Evolutionary conservation across 441 rosid genomes (phyloP).

Genomic region (Isatis lusitanica): DNA sequence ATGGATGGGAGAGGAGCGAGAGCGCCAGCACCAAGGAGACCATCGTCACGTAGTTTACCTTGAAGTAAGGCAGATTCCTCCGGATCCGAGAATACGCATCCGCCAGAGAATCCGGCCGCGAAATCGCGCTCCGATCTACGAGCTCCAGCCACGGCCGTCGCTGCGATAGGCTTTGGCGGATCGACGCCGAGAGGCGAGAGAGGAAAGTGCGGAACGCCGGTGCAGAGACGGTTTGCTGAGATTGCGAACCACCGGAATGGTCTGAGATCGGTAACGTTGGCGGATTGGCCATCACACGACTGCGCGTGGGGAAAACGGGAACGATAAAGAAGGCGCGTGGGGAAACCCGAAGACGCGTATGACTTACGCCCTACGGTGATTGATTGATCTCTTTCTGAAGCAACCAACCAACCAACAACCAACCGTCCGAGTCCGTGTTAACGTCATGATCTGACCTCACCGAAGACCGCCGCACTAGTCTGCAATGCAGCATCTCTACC

Average conservation of each 20-base stretch:
- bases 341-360: not conserved
- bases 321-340: constrained; percentile 26
- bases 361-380: not conserved
- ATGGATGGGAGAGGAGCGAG: constrained; percentile 62
- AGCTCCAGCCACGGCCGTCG: constrained; percentile 73
- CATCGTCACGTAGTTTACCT: constrained; percentile 62
- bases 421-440: not conserved
- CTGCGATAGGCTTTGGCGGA: constrained; percentile 61
- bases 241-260: constrained; percentile 36
- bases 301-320: constrained; percentile 24
- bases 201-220: constrained; percentile 59
- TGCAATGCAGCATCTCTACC: not conserved
- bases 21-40: constrained; percentile 58
- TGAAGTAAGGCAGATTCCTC: constrained; percentile 59
- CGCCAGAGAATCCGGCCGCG: constrained; percentile 59
- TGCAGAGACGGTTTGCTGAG: constrained; percentile 53
- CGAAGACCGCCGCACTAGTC: not conserved
- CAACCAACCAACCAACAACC: not conserved
- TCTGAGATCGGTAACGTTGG: constrained; percentile 32
- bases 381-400: not conserved
- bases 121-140: constrained; percentile 53
- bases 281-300: constrained; percentile 29
- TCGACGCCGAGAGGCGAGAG: constrained; percentile 54
- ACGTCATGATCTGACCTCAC: not conserved
- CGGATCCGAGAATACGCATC: constrained; percentile 73